Conservation (phyloP, 2,329 filamentous ascomycete species). For the Ascocoryne sarcoides region DNA sequence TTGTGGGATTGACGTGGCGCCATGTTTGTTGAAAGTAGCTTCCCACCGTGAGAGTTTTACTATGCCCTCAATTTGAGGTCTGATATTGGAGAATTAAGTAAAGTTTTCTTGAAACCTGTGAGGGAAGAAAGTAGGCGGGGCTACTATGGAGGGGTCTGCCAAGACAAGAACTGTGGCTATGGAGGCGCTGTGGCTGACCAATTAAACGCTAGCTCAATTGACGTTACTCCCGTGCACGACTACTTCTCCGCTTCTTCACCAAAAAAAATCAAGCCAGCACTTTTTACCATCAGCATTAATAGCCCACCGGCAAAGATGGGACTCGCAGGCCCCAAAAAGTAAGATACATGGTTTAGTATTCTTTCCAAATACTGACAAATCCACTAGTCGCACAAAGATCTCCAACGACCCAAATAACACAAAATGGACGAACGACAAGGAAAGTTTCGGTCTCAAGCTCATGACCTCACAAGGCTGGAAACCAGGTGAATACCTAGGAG, state of each 20-base stretch:
- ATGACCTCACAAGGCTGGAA: conserved; percentile 85
- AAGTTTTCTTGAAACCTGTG: too few species aligned
- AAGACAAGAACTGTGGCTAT: too few species aligned
- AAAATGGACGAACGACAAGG: conserved; percentile 76
- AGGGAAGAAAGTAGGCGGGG: too few species aligned
- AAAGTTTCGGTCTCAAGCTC: conserved; percentile 81
- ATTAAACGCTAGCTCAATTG: too few species aligned
- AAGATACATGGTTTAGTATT: too few species aligned
- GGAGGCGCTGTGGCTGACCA: too few species aligned
- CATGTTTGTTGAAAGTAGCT: conserved; percentile 9
- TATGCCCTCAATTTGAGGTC: too few species aligned
- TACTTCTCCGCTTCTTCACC: not conserved
- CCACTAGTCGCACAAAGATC: conserved; percentile 55
- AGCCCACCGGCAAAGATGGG: conserved; percentile 43
- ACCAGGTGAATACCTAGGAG: conserved; percentile 75
- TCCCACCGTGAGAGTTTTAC: too few species aligned
- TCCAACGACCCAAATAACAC: conserved; percentile 93
- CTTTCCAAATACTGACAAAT: too few species aligned
- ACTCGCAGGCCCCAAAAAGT: conserved; percentile 61
- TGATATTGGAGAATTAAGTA: too few species aligned
- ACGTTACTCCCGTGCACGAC: too few species aligned
- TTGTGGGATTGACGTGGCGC: conserved; percentile 13
- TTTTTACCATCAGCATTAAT: not conserved
- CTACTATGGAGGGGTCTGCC: not conserved
- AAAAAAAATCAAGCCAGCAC: not conserved